Evolutionary conservation across 306 rosid species (phyloP).

Genomic region (Delonix regia): DNA sequence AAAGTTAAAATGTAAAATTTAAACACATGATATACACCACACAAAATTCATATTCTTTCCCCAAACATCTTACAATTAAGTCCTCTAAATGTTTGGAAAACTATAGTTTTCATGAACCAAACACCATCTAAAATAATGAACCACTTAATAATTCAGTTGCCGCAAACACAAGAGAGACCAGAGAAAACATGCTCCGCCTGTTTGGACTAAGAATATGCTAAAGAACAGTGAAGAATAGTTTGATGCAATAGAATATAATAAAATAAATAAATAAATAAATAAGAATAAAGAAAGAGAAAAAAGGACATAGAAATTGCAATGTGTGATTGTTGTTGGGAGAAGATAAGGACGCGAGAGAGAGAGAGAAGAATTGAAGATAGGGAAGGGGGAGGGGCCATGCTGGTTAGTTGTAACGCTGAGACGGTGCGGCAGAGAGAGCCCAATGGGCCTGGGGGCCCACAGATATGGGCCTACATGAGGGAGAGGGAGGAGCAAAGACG

Average conservation of each 20-base stretch:
- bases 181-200: constrained; percentile 30
- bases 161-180: constrained; percentile 28
- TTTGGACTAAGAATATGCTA: constrained; percentile 14
- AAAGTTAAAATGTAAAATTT: too few species aligned
- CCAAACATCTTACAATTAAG: background rate
- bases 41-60: background rate
- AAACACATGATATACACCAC: background rate
- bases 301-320: background rate
- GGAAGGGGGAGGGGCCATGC: constrained; percentile 29
- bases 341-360: constrained; percentile 6
- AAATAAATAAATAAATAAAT: too few species aligned
- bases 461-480: background rate
- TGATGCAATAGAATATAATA: too few species aligned
- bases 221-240: background rate
- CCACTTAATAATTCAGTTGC: background rate
- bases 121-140: background rate
- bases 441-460: background rate
- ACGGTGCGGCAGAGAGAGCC: background rate
- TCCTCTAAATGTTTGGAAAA: background rate
- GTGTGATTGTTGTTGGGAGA: background rate
- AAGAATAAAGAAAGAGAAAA: background rate
- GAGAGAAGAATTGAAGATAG: too few species aligned
- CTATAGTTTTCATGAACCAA: background rate
- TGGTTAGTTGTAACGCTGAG: too few species aligned
- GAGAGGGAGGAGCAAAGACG: constrained; percentile 32